phyloP scores from a whole-genome alignment of 495 filamentous ascomycete species.

The Podospora anserina region DNA sequence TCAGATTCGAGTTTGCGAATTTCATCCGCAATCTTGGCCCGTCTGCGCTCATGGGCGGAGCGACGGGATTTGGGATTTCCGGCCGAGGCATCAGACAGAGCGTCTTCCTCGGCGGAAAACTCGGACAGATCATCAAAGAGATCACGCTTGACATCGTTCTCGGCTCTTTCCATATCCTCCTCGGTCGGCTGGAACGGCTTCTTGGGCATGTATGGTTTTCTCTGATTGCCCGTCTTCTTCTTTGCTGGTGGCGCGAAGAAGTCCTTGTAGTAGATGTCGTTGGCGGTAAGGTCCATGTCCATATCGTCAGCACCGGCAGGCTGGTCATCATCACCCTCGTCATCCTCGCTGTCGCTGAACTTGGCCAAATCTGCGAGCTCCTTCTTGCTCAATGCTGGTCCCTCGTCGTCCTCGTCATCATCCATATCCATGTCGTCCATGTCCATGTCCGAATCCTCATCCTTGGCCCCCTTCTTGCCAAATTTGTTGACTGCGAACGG shows the following conservation, averaged over 20 bases:
- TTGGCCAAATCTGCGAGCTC: constrained; percentile 35
- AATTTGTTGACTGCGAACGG: constrained; percentile 45
- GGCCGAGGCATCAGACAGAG: constrained; percentile 53
- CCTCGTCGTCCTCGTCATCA: constrained; percentile 18
- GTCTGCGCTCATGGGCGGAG: constrained; percentile 81
- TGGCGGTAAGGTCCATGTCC: constrained; percentile 65
- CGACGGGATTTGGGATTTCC: constrained; percentile 55
- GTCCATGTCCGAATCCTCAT: constrained; percentile 20
- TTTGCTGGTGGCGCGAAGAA: constrained; percentile 83
- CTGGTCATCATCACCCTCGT: constrained; percentile 52
- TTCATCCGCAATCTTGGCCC: constrained; percentile 79
- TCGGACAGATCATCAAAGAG: constrained; percentile 81
- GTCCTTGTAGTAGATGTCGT: constrained; percentile 80
- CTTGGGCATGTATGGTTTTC: constrained; percentile 25
- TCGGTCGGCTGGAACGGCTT: constrained; percentile 40
- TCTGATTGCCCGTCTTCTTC: constrained; percentile 51
- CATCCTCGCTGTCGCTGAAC: constrained; percentile 55
- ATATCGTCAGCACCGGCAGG: constrained; percentile 53
- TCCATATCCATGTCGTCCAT: constrained; percentile 25
- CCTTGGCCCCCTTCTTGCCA: constrained; percentile 13
- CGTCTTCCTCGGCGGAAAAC: constrained; percentile 52
- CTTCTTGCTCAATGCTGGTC: constrained; percentile 18
- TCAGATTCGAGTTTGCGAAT: constrained; percentile 87
- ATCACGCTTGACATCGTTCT: constrained; percentile 85
- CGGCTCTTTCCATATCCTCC: constrained; percentile 75